Evolutionary conservation across 2,329 filamentous ascomycete species (phyloP), one percentile per base, ranked within the genome.

Genomic region (Colletotrichum destructivum): DNA sequence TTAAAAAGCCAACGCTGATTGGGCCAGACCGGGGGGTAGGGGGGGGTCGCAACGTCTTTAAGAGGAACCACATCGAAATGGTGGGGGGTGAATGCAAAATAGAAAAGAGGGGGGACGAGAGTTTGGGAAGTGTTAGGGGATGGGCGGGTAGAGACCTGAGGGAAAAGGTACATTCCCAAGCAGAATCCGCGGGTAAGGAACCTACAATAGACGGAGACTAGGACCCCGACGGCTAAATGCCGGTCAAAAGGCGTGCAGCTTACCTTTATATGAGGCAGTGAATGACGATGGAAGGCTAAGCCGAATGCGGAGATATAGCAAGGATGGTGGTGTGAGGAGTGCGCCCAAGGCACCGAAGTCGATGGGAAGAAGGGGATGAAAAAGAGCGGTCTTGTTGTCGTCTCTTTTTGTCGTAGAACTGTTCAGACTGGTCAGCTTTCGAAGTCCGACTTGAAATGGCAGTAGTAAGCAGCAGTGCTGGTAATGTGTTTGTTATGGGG

Each of bases 381-480:
- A 54, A 47, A 49, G 52, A 38, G 47, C 59, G 65, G 69, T 64
- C 47, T 59, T 64, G n/a, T 38, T 69, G n/a, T 38, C 61, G 54
- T 63, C 44, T 71, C 65, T 68, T 54, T 44, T 15, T 66, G 31
- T 52, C 26, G 60, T 52, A 40, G 66, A 59, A 64, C 69, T 72
- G 59, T 68, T 35, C 42, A 72, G 26, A 44, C 54, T 47, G 44
- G 69, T 72, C 54, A 72, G 69, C 69, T 56, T 21, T 64, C 59
- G 49, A 54, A 47, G 69, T 54, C 54, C 44, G 26, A 26, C 23
- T 31, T 56, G 16, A 23, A 12, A 63, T 54, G 38, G 15, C 61
- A 63, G 38, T 26, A 8, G 52, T 23, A 21, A 49, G 23, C 26
- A 26, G 44, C 42, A 46, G 18, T 62, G 35, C 18, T 71, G 69